Evolutionary conservation across 225 moss, liverwort and hornwort species (phyloP).

Genomic region (Straminergon stramineum): DNA sequence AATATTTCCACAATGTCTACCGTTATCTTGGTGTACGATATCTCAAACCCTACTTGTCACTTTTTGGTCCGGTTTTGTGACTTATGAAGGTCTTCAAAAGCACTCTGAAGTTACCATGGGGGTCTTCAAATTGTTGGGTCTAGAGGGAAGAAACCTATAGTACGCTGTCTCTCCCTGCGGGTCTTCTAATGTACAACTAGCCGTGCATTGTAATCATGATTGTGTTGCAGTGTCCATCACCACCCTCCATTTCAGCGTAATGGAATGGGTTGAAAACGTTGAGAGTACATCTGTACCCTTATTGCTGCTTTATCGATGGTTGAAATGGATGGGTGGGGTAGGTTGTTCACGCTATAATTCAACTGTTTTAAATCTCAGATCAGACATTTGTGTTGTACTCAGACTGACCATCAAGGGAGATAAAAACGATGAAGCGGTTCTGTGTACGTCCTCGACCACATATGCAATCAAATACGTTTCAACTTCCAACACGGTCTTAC

Average conservation of each 20-base stretch:
- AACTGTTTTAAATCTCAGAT: background rate
- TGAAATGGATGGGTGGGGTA: background rate
- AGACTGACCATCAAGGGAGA: conserved; percentile 79
- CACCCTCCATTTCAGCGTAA: background rate
- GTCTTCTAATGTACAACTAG: background rate
- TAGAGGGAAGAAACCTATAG: background rate
- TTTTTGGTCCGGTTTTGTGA: background rate
- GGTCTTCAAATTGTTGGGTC: background rate
- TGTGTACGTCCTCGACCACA: conserved; percentile 74
- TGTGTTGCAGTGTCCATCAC: background rate
- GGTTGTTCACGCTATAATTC: background rate
- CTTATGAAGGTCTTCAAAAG: background rate
- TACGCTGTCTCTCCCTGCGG: background rate
- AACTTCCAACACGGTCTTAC: conserved; percentile 88
- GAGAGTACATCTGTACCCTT: background rate
- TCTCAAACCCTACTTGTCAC: background rate
- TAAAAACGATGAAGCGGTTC: conserved; percentile 71
- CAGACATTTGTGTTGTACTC: background rate
- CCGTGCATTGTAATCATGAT: background rate
- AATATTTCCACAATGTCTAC: background rate
- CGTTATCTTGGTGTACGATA: background rate
- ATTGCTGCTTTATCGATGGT: background rate
- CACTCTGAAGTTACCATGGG: background rate
- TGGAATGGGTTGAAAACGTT: background rate
- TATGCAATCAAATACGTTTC: conserved; percentile 91